Percentiles rank a stretch among this genome's conserved stretches.
These are phyloP conservation scores for Cutaneotrichosporon sp. DNA, from an alignment of 1,284 basidiomycete species.

Conservation along the genomic window DNA sequence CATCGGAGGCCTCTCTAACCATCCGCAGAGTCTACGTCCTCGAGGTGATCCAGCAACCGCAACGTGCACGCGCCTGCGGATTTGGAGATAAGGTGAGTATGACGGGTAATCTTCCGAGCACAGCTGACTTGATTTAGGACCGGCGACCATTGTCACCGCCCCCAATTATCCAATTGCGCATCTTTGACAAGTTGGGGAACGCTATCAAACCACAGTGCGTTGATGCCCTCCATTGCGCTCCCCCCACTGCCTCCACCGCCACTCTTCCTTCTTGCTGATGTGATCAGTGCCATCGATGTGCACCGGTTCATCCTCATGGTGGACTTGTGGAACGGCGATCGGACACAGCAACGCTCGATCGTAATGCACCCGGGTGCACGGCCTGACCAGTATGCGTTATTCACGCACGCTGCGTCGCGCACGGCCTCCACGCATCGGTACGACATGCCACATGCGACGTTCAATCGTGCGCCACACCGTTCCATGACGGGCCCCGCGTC, in stretches of 20 bases:
- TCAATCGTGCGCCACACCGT: slow-evolving; percentile 3
- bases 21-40: slow-evolving; percentile 70
- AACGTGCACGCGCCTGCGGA: slow-evolving; percentile 87
- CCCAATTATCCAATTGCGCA: slow-evolving; percentile 61
- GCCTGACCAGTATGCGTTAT: slow-evolving; percentile 24
- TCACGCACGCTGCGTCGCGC: slow-evolving; percentile 18
- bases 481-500: background rate
- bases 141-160: slow-evolving; percentile 85
- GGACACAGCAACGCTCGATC: slow-evolving; percentile 76
- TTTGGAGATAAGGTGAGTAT: slow-evolving; percentile 85
- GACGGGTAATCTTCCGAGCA: background rate
- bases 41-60: slow-evolving; percentile 79
- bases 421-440: slow-evolving; percentile 9
- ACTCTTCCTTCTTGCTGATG: no score
- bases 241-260: no score
- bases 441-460: slow-evolving; percentile 4
- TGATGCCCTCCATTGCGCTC: background rate
- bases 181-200: slow-evolving; percentile 59
- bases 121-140: slow-evolving; percentile 61
- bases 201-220: slow-evolving; percentile 75
- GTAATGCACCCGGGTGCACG: slow-evolving; percentile 69
- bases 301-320: slow-evolving; percentile 85
- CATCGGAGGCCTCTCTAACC: background rate
- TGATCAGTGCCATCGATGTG: slow-evolving; percentile 60
- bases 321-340: slow-evolving; percentile 82